phyloP scores from a whole-genome alignment of 2,329 filamentous ascomycete genomes.

The Penicillium fuscoglaucum region DNA sequence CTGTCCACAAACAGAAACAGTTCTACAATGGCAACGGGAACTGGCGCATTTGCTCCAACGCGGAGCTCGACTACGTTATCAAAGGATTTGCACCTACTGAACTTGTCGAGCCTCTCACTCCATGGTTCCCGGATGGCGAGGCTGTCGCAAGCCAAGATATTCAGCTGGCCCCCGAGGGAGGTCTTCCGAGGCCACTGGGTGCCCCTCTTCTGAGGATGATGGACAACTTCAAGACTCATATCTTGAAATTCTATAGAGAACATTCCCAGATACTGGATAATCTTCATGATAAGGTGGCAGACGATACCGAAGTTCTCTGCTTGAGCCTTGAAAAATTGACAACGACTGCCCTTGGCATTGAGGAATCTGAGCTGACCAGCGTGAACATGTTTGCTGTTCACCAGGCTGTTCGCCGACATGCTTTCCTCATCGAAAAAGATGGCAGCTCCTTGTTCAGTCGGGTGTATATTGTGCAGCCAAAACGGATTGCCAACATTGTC shows the following conservation, averaged over 20 bases:
- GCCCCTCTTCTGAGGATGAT: constrained; percentile 39
- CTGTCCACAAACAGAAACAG: constrained; percentile 43
- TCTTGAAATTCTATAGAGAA: constrained; percentile 37
- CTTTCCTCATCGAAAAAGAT: constrained; percentile 40
- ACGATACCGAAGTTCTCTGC: constrained; percentile 36
- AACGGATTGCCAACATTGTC: constrained; percentile 50
- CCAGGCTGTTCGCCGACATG: constrained; percentile 31
- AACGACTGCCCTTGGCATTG: constrained; percentile 34
- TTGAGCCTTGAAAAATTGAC: constrained; percentile 43
- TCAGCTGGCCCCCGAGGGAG: constrained; percentile 43
- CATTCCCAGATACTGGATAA: constrained; percentile 38
- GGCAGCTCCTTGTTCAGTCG: constrained; percentile 36
- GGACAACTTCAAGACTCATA: constrained; percentile 35
- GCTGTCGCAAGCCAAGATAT: constrained; percentile 31
- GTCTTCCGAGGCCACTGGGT: constrained; percentile 42
- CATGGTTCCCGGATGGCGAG: constrained; percentile 50
- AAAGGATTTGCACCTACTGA: constrained; percentile 50
- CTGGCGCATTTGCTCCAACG: constrained; percentile 42
- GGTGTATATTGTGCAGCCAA: constrained; percentile 53
- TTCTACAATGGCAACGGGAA: constrained; percentile 47
- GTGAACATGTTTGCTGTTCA: constrained; percentile 40
- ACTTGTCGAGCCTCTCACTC: constrained; percentile 49
- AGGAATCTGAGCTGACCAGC: constrained; percentile 31
- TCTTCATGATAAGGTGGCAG: constrained; percentile 41
- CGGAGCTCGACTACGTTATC: constrained; percentile 50